Evolutionary conservation across 306 rosid genomes (phyloP), one percentile per base, ranked within the genome.

Genomic region (Purshia tridentata): DNA sequence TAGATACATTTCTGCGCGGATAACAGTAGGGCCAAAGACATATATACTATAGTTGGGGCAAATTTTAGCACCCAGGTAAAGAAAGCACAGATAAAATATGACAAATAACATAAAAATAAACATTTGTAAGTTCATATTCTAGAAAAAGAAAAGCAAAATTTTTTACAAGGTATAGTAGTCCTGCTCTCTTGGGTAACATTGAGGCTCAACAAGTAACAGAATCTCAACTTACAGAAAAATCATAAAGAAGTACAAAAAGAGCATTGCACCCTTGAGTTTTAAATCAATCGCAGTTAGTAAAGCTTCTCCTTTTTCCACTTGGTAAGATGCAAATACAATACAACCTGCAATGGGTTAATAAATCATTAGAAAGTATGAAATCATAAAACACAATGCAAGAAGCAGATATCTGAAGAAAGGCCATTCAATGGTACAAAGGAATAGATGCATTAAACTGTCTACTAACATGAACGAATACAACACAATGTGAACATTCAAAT

Each of bases 301-400:
- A 64, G 74, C 83, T 76, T 88, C 62, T 60, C 8, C 11, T 75
- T 59, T 60, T 70, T 59, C 52, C 66, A 8, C 56, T 41, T 70
- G 76, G 52, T 54, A 35, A 37, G 16, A 29, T 13, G 44, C 55
- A 15, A 46, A 47, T 45, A 11, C 6, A 8, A 35, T 39, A 57
- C 66, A 76, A 73, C 86, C 89, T 75, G 89, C 75, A 59, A 41
- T 37, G 60, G 44, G 22, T 23, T 46, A 63, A 55, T 10, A 12
- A 6, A 46, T 63, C 29, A 29, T 35, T 35, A 51, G 57, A 39
- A 69, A 41, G 13, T 41, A 41, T 4, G 6, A 60, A 51, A 69
- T 6, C 4, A 40, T 45, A 19, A 19, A 8, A 2, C 19, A 49
- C 40, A 54, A 23, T 2, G 29, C 4, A 52, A 23, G 5, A 12